phyloP scores from a whole-genome alignment of 306 rosid species.

The Corylus avellana region DNA sequence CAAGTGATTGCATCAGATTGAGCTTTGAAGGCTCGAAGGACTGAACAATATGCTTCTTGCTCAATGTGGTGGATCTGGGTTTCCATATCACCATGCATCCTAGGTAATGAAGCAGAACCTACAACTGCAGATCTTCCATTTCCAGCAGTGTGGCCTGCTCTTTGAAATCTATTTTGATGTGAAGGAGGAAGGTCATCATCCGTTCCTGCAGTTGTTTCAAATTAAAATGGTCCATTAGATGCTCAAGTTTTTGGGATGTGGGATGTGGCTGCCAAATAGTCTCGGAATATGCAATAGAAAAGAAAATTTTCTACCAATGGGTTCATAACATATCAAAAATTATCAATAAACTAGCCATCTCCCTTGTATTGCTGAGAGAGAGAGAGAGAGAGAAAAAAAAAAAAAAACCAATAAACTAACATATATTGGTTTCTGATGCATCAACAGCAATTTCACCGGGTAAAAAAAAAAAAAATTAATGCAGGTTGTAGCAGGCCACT shows the following conservation, averaged over 20 bases:
- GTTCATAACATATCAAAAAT: not conserved
- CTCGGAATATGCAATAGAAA: not conserved
- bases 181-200: conserved; percentile 62
- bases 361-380: not conserved
- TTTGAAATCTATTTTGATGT: conserved; percentile 61
- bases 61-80: conserved; percentile 90
- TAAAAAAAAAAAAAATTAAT: not conserved
- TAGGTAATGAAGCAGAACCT: conserved; percentile 48
- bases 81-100: conserved; percentile 71
- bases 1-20: conserved; percentile 93
- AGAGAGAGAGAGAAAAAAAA: too few relatives aligned
- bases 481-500: not conserved
- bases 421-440: not conserved
- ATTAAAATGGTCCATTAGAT: not conserved
- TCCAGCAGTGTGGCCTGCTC: conserved; percentile 43
- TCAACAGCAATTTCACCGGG: not conserved
- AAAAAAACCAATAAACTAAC: not conserved
- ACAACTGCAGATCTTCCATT: conserved; percentile 53
- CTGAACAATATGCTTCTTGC: conserved; percentile 93
- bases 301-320: not conserved
- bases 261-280: not conserved
- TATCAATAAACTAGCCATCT: not conserved
- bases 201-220: conserved; percentile 50
- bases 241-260: not conserved
- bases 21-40: conserved; percentile 95